phyloP scores from a whole-genome alignment of 2,329 filamentous ascomycete species.

The Macrophomina phaseolina region DNA sequence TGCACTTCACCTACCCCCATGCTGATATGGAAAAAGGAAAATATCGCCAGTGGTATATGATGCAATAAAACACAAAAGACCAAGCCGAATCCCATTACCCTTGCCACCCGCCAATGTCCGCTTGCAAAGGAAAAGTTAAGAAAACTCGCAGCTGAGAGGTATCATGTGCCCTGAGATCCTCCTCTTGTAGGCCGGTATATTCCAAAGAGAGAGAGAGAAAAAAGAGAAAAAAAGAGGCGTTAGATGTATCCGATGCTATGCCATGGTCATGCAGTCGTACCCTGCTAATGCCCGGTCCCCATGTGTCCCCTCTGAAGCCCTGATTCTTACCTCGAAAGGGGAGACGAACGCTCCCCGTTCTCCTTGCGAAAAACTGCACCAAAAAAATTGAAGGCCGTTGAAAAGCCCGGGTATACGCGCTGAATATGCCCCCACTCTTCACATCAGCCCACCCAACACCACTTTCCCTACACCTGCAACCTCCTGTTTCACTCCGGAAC shows the following conservation, averaged over 20 bases:
- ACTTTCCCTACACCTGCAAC: constrained; percentile 86
- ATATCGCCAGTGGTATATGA: constrained; percentile 19
- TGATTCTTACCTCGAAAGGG: neutral
- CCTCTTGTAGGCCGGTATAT: constrained; percentile 2
- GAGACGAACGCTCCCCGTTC: neutral
- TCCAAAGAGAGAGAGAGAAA: neutral
- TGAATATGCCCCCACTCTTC: neutral
- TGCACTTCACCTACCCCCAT: constrained; percentile 4
- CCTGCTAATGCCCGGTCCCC: neutral
- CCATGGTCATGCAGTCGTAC: constrained; percentile 18
- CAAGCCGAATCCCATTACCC: constrained; percentile 3
- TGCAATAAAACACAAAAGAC: constrained; percentile 10
- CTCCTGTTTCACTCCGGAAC: constrained; percentile 77
- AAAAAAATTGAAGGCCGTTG: neutral
- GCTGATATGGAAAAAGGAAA: neutral
- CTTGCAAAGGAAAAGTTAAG: neutral
- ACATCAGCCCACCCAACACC: constrained; percentile 85
- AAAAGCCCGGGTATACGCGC: constrained; percentile 22
- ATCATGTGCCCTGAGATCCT: constrained; percentile 9
- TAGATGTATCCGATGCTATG: constrained; percentile 12
- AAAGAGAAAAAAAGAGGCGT: constrained; percentile 3
- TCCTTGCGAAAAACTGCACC: neutral
- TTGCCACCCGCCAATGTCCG: constrained; percentile 2
- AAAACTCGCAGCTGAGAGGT: neutral
- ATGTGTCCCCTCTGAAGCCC: neutral